These are phyloP conservation scores for Microsporum audouinii DNA, from an alignment of 2,329 filamentous ascomycete genomes.

Conservation along the genomic window DNA sequence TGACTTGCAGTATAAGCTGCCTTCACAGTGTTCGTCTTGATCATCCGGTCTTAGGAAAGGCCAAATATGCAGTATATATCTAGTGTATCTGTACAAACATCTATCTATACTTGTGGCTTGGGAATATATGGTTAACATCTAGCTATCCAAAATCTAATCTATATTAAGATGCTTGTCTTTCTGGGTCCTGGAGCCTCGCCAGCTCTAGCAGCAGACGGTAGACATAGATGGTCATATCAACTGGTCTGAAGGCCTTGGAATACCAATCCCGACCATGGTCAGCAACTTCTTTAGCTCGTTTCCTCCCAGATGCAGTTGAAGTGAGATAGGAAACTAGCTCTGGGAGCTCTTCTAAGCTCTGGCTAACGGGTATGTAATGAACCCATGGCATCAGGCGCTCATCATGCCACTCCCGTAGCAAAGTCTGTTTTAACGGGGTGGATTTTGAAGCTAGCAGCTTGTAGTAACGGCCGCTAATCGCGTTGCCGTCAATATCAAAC, in stretches of 20 bases:
- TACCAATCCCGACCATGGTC: slow-evolving; percentile 14
- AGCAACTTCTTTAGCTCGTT: slow-evolving; percentile 13
- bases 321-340: slow-evolving; percentile 16
- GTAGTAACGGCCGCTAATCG: slow-evolving; percentile 19
- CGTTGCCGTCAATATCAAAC: slow-evolving; percentile 19
- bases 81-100: too few relatives aligned
- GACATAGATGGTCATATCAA: slow-evolving; percentile 15
- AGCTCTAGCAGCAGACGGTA: slow-evolving; percentile 17
- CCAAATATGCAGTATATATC: too few relatives aligned
- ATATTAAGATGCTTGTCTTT: slow-evolving; percentile 8
- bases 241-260: slow-evolving; percentile 10
- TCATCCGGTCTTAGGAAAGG: too few relatives aligned
- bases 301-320: slow-evolving; percentile 12
- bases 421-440: slow-evolving; percentile 16
- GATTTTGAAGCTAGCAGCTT: slow-evolving; percentile 16
- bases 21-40: too few relatives aligned
- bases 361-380: slow-evolving; percentile 19
- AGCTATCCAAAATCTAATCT: neutral
- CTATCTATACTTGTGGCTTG: too few relatives aligned
- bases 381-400: slow-evolving; percentile 17
- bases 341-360: slow-evolving; percentile 17
- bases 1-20: too few relatives aligned
- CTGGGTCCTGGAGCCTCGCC: slow-evolving; percentile 14
- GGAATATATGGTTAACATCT: too few relatives aligned
- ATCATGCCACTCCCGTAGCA: slow-evolving; percentile 20